A percentile compares a stretch with the other conserved stretches of the same genome.
phyloP scores from a whole-genome alignment of 441 rosid species.

The Populus hybrid region DNA sequence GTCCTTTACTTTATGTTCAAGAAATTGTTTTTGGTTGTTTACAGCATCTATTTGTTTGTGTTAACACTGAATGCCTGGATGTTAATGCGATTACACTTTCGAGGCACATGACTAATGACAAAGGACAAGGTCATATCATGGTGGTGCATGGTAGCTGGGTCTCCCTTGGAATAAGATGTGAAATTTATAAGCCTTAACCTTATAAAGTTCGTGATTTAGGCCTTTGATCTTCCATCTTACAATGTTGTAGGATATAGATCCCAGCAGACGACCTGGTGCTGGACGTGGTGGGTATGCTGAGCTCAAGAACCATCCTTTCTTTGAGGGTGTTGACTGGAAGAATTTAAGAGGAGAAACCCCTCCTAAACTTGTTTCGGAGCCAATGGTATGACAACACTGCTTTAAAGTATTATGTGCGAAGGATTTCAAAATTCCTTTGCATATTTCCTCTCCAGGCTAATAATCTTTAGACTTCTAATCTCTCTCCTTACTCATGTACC shows the following conservation, averaged over 20 bases:
- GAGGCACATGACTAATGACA: not conserved
- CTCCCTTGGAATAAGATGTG: not conserved
- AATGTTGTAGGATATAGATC: slow-evolving; percentile 74
- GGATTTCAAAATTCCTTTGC: not conserved
- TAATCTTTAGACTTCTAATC: slow-evolving; percentile 6
- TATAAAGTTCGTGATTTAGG: slow-evolving; percentile 8
- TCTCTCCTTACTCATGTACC: slow-evolving; percentile 10
- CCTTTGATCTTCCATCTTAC: slow-evolving; percentile 18
- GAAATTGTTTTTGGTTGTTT: not conserved
- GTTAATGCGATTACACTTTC: not conserved
- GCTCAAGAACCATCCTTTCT: slow-evolving; percentile 91
- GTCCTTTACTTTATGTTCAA: not conserved
- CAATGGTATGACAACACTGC: slow-evolving; percentile 36
- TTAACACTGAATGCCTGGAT: not conserved
- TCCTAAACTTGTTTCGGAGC: slow-evolving; percentile 79
- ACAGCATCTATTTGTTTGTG: not conserved
- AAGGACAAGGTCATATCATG: not conserved
- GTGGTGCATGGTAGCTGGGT: not conserved
- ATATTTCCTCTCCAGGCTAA: not conserved
- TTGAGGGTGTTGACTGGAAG: slow-evolving; percentile 82
- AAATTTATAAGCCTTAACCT: not conserved
- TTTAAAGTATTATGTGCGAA: not conserved
- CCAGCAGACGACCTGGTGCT: slow-evolving; percentile 90
- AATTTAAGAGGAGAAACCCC: slow-evolving; percentile 68
- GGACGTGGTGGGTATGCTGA: slow-evolving; percentile 80